A percentile compares a stretch with the other conserved stretches of the same genome.
Evolutionary conservation across 2,329 filamentous ascomycete species (phyloP).

Genomic region (Penicillium sp.): DNA sequence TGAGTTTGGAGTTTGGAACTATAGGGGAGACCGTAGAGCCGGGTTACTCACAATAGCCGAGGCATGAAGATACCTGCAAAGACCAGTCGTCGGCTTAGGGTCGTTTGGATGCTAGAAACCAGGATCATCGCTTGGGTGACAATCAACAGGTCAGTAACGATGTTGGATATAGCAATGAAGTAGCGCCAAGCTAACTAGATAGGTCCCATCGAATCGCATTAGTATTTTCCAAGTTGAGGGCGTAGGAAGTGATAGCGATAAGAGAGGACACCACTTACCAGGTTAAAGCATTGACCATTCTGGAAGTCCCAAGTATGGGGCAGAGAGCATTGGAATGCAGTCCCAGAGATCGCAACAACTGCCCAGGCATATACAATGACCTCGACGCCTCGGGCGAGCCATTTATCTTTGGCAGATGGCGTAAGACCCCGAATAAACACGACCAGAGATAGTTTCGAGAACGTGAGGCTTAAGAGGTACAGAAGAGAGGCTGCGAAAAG

Average conservation of each 20-base stretch:
- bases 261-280: conserved; percentile 10
- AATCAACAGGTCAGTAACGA: conserved; percentile 23
- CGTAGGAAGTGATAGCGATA: neutral
- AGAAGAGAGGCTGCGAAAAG: conserved; percentile 23
- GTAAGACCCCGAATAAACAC: conserved; percentile 23
- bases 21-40: neutral
- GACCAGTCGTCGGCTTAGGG: conserved; percentile 14
- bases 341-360: conserved; percentile 16
- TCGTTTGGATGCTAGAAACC: conserved; percentile 21
- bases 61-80: conserved; percentile 25
- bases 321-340: conserved; percentile 20
- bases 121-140: conserved; percentile 22
- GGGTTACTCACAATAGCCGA: conserved; percentile 18
- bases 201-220: neutral
- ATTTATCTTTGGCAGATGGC: conserved; percentile 17
- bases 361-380: conserved; percentile 13
- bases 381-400: conserved; percentile 14
- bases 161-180: conserved; percentile 20
- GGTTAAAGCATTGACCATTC: conserved; percentile 19
- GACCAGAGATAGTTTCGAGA: conserved; percentile 27
- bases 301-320: conserved; percentile 20
- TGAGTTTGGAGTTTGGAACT: neutral
- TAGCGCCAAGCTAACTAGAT: conserved; percentile 17
- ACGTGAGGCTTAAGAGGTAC: conserved; percentile 19
- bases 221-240: neutral